Base-by-base conservation (phyloP, 495 filamentous ascomycete genomes). In the Mytilinidion resinicola region DNA sequence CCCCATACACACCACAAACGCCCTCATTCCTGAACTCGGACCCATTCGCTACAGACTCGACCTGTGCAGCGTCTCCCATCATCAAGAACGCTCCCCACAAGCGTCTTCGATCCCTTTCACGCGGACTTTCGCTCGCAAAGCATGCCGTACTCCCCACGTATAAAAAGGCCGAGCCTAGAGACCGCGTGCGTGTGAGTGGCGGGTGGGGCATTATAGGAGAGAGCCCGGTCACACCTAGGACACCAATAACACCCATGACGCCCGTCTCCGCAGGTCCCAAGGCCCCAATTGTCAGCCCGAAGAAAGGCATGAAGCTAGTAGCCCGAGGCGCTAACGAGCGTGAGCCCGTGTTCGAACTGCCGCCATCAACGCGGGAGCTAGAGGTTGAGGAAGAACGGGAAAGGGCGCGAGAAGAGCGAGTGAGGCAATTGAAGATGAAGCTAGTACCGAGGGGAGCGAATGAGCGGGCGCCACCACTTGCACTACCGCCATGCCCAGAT, bases 11-110 rank as follows among this genome's bases (percentile, higher is more conserved):
- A 10, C 43, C 60, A n/a, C 59, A 53, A 34, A 37, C 56, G 4
- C 64, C 57, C 25, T 38, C 64, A n/a, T 66, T 66, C 51, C 53
- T 66, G 1, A 60, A 43, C 43, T 63, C 64, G 2, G 64, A 66
- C 39, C 64, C 64, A 8, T 66, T 63, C 60, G 64, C 61, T 46
- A 63, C 15, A 33, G 19, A 53, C 3, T 60, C 56, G 9, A 49
- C 48, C 33, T 54, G 43, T 12, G 42, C 59, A 12, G 59, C 56
- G 3, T 60, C 64, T 1, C 64, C 64, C 14, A 60, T 60, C 39
- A 60, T 60, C 60, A 62, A 66, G 38, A 56, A 55, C 8, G 38
- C 48, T 8, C 60, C 64, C 1, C 60, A 66, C 56, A 60, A 58
- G 33, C 64, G 64, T 9, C 53, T 66, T 11, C 64, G 64, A 20